phyloP scores from a whole-genome alignment of 2,329 filamentous ascomycete genomes.

The Colletotrichum cuscutae region DNA sequence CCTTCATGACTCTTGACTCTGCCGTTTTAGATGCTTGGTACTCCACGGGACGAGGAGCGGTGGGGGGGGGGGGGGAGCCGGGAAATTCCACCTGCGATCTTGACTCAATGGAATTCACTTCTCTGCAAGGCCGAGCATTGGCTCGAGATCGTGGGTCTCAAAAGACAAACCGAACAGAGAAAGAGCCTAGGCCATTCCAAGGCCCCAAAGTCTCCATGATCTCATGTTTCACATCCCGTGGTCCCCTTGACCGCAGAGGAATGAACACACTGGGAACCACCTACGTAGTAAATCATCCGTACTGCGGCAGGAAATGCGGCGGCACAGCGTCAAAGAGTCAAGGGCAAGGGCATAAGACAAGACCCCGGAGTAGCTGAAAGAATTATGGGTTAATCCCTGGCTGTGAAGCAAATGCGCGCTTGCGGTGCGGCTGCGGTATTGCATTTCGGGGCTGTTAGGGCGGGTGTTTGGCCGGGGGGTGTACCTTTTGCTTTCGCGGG shows the following conservation, averaged over 20 bases:
- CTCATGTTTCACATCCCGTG: neutral
- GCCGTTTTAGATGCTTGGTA: too few relatives aligned
- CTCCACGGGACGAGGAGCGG: neutral
- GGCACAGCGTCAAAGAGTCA: slow-evolving; percentile 2
- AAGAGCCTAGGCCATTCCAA: neutral
- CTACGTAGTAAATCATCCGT: neutral
- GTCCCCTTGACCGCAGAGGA: neutral
- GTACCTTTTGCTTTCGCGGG: slow-evolving; percentile 1
- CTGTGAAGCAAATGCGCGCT: slow-evolving; percentile 5
- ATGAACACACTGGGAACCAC: slow-evolving; percentile 1
- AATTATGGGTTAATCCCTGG: neutral
- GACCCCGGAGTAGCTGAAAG: slow-evolving; percentile 23
- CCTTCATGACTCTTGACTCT: neutral
- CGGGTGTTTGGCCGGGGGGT: neutral
- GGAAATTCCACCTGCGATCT: neutral
- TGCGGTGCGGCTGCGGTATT: neutral
- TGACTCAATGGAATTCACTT: neutral
- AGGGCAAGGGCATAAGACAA: neutral
- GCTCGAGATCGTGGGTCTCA: too few relatives aligned
- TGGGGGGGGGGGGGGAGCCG: too few relatives aligned
- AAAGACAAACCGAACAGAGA: neutral
- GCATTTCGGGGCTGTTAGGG: neutral
- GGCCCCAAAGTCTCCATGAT: neutral
- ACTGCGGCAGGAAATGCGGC: neutral
- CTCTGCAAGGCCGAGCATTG: neutral